Conservation (phyloP, 2,329 filamentous ascomycete genomes). For the Geosmithia putterillii region DNA sequence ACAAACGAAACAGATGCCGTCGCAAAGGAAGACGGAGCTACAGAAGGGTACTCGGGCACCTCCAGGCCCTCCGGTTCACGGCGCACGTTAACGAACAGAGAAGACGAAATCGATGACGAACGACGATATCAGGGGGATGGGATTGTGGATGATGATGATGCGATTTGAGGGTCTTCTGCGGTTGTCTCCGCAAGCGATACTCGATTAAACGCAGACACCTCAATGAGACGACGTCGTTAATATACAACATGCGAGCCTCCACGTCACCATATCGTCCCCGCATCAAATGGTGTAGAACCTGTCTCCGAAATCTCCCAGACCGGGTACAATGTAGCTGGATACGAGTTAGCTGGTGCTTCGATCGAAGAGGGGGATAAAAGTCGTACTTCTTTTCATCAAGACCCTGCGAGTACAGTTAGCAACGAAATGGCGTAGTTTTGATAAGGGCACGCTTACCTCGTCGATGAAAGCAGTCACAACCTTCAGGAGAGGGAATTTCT, state of each 20-base stretch:
- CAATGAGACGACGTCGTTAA: not conserved
- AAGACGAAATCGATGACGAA: conserved; percentile 39
- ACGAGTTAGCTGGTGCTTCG: conserved; percentile 20
- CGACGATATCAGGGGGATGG: conserved; percentile 40
- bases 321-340: conserved; percentile 82
- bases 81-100: conserved; percentile 1
- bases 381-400: conserved; percentile 87
- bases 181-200: not conserved
- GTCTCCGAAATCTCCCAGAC: conserved; percentile 90
- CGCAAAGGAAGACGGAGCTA: conserved; percentile 29
- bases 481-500: conserved; percentile 76
- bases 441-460: conserved; percentile 35
- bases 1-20: conserved; percentile 27
- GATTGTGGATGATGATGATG: conserved; percentile 41
- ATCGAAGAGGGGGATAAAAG: not conserved
- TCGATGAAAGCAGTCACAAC: conserved; percentile 96
- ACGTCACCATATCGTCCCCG: not conserved
- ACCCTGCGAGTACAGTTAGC: conserved; percentile 34
- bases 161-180: conserved; percentile 10
- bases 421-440: not conserved
- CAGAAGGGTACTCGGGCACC: conserved; percentile 14
- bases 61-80: conserved; percentile 7
- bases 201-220: not conserved
- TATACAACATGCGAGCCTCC: not conserved
- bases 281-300: conserved; percentile 80